Conservation (phyloP, 352 stramenopile genomes). For the Pythium monospermum region DNA sequence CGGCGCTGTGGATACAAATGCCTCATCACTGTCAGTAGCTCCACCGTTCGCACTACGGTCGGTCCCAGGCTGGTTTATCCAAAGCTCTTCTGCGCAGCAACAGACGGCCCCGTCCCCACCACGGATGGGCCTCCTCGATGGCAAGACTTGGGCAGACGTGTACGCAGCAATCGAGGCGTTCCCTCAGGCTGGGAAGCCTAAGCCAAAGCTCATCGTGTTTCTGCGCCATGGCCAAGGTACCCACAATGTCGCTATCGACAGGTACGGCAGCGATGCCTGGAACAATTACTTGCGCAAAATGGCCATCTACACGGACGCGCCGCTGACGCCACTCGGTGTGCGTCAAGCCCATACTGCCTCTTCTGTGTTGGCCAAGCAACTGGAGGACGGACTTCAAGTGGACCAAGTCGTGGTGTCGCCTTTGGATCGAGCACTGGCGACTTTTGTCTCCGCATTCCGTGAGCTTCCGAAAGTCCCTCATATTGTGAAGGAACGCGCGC, state of each 20-base stretch:
- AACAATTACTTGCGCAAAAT: constrained; percentile 42
- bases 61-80: background rate
- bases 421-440: constrained; percentile 59
- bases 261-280: constrained; percentile 45
- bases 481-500: constrained; percentile 42
- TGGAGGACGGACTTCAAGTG: constrained; percentile 37
- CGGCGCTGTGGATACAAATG: no score
- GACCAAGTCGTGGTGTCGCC: constrained; percentile 66
- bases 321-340: constrained; percentile 39
- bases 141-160: constrained; percentile 29
- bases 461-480: constrained; percentile 31
- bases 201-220: constrained; percentile 47
- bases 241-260: constrained; percentile 58
- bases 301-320: constrained; percentile 51
- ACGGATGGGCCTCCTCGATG: constrained; percentile 33
- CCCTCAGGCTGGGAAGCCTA: background rate
- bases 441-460: constrained; percentile 38
- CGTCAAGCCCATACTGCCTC: constrained; percentile 30
- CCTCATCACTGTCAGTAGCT: no score
- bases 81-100: constrained; percentile 15
- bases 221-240: constrained; percentile 60
- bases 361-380: constrained; percentile 35
- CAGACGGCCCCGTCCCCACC: constrained; percentile 23
- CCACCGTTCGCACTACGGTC: background rate
- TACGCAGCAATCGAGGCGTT: constrained; percentile 26